Evolutionary conservation across 495 filamentous ascomycete species (phyloP), one percentile per base, ranked within the genome.

Genomic region (Friedmanniomyces simplex): DNA sequence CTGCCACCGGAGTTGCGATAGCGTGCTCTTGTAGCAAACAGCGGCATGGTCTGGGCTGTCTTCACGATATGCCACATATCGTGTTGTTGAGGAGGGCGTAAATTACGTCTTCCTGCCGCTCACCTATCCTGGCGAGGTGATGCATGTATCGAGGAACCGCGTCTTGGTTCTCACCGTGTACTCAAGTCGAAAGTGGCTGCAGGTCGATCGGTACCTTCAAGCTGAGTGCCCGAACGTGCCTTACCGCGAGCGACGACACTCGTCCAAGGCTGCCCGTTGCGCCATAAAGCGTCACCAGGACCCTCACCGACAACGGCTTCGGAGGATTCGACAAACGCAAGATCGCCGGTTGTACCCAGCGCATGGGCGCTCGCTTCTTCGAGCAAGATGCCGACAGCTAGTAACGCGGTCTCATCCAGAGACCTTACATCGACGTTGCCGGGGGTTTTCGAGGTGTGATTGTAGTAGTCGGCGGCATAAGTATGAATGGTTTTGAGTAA

Each of bases 321-420:
- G 11, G 20, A 6, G 3, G 37, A 16, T 67, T 93, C 88, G 1
- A 83, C 79, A 42, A 94, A 83, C 0, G 82, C 88, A 54, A 91
- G 59, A 69, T 93, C 84, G 3, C 88, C 90, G 1, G 76, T 85
- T 32, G 78, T 73, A 0, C 87, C 89, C 13, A 95, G 71, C 0
- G 71, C 70, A 43, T 84, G 79, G 18, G 73, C 74, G 4, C 78
- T 73, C 53, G 84, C 76, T 67, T 96, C 90, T 70, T 96, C 90
- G 34, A 95, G 68, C 54, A 95, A 63, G 24, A 96, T 81, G 0
- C 89, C 90, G 69, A 94, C 72, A 0, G 86, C 86, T 56, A 95
- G 72, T 52, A 96, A 68, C 0, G 89, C 88, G 10, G 87, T 91
- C 70, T 89, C 90, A 65, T 95, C 87, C 80, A 96, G 79, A 59